phyloP scores from a whole-genome alignment of 192 early-diverging fungal species.

The Coemansia sp. region DNA sequence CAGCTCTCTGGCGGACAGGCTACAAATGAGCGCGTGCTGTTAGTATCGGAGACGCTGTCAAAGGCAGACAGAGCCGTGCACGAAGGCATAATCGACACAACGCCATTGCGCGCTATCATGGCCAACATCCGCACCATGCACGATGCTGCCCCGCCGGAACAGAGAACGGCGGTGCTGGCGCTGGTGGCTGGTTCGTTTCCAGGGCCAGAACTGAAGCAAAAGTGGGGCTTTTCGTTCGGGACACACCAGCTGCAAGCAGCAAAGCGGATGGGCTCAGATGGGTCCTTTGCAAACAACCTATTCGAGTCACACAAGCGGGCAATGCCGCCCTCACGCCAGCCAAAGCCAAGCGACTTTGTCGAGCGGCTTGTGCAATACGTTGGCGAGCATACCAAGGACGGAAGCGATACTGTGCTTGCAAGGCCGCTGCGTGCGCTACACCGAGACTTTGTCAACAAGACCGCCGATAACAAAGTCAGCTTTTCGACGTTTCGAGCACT shows the following conservation, averaged over 20 bases:
- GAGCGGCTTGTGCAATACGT: slow-evolving; percentile 11
- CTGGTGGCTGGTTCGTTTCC: slow-evolving; percentile 23
- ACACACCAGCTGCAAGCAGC: slow-evolving; percentile 31
- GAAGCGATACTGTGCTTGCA: neutral
- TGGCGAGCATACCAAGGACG: slow-evolving; percentile 2
- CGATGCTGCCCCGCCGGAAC: slow-evolving; percentile 7
- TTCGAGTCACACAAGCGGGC: neutral
- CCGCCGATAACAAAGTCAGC: slow-evolving; percentile 12
- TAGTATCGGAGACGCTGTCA: slow-evolving; percentile 22
- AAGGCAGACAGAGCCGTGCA: neutral
- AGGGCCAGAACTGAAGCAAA: slow-evolving; percentile 17
- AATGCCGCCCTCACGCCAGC: slow-evolving; percentile 15
- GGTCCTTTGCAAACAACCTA: slow-evolving; percentile 7
- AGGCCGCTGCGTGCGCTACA: slow-evolving; percentile 26
- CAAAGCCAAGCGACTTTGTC: slow-evolving; percentile 16
- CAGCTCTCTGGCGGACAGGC: neutral
- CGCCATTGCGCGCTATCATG: slow-evolving; percentile 13
- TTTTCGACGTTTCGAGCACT: slow-evolving; percentile 32
- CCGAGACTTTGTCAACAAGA: slow-evolving; percentile 13
- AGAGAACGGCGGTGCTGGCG: slow-evolving; percentile 21
- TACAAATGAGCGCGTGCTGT: slow-evolving; percentile 8
- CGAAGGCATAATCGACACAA: neutral
- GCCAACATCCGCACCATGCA: slow-evolving; percentile 23
- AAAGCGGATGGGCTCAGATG: slow-evolving; percentile 8
- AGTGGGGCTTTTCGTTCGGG: slow-evolving; percentile 20